Evolutionary conservation across 2,329 filamentous ascomycete genomes (phyloP).

Genomic region (Akanthomyces lecanii): DNA sequence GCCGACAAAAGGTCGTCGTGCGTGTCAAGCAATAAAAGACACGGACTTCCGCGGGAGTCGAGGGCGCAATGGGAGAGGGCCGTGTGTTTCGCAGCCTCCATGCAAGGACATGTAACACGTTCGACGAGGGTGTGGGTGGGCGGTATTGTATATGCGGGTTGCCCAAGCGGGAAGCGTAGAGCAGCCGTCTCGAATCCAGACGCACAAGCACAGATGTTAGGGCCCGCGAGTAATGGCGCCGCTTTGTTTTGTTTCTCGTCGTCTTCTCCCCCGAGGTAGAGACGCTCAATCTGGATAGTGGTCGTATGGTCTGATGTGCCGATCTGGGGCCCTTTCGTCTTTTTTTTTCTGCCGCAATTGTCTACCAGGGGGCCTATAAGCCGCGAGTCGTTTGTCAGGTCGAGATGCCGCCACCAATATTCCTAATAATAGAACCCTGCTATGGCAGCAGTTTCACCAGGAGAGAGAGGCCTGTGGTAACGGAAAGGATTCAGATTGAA

Average conservation of each 20-base stretch:
- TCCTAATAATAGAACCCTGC: background rate
- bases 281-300: background rate
- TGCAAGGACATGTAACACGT: background rate
- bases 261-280: background rate
- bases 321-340: background rate
- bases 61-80: background rate
- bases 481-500: background rate
- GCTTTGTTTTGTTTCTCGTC: background rate
- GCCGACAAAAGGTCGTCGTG: background rate
- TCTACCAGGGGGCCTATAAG: background rate
- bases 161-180: background rate
- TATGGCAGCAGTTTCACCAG: background rate
- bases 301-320: background rate
- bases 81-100: background rate
- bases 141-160: background rate
- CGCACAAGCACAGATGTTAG: background rate
- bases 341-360: background rate
- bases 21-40: too few relatives aligned
- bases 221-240: background rate
- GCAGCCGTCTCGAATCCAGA: background rate
- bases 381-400: background rate
- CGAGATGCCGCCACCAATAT: background rate
- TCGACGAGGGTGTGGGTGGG: background rate
- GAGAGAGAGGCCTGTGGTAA: background rate
- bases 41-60: too few relatives aligned